Base-by-base conservation (phyloP, 306 rosid genomes). In the Spatholobus suberectus region DNA sequence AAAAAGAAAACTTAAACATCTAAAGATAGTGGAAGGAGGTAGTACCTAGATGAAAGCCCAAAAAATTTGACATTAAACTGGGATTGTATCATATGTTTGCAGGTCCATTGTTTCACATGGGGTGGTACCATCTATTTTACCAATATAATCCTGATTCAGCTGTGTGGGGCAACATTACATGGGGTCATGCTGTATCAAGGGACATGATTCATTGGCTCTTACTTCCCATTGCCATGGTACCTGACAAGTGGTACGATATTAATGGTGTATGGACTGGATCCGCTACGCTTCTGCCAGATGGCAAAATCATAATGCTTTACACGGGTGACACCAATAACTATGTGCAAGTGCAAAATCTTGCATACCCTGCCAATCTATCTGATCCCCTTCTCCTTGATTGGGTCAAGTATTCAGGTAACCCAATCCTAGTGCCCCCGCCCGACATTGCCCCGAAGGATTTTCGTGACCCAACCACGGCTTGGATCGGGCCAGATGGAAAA, bases 211-310 rank as follows among this genome's bases (percentile, higher is more conserved):
- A 92, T 24, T 94, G 98, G 98, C 68, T 89, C 41, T 91, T 92
- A 59, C 96, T 94, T 9, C 97, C 97, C 0, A 32, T 88, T 4
- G 97, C 98, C 11, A 82, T 94, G 90, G 51, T 59, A 17, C 94
- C 97, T 2, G 91, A 90, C 75, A 69, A 35, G 2, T 86, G 91
- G 85, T 94, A 41, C 9, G 98, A 94, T 70, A 47, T 77, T 6
- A 92, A 91, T 6, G 98, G 98, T 6, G 98, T 92, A 0, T 94
- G 98, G 98, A 90, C 94, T 0, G 98, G 98, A 0, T 92, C 98
- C 0, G 92, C 98, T 58, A 94, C 97, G 0, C 0, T 90, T 5
- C 44, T 94, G 35, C 94, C 96, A 21, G 73, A 78, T 34, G 96
- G 98, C 82, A 83, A 81, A 70, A 89, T 94, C 82, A 8, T 88